These are phyloP conservation scores for Scutellaria galericulata DNA, from an alignment of 257 asterid genomes.

Conservation along the genomic window DNA sequence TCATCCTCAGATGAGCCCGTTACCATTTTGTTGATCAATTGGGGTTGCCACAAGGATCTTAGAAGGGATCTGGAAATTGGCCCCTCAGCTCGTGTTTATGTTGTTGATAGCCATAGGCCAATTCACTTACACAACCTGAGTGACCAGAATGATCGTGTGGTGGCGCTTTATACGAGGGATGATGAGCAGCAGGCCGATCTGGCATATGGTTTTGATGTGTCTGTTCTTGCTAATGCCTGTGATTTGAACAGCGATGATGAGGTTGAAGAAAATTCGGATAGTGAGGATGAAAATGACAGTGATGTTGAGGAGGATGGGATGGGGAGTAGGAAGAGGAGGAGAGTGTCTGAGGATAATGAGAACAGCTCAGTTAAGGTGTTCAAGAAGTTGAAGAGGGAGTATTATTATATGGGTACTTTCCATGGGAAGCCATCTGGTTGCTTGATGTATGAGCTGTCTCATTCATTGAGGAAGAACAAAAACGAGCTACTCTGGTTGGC, in stretches of 20 bases:
- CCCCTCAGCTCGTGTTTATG: conserved; percentile 71
- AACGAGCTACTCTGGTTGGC: conserved; percentile 95
- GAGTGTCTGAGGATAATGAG: conserved; percentile 52
- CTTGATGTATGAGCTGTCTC: conserved; percentile 90
- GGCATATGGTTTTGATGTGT: conserved; percentile 80
- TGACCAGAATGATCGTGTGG: conserved; percentile 71
- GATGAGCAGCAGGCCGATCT: conserved; percentile 87
- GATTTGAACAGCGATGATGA: conserved; percentile 87
- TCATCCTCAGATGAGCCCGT: conserved; percentile 61
- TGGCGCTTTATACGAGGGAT: conserved; percentile 80
- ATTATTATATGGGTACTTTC: conserved; percentile 86
- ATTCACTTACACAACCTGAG: conserved; percentile 92
- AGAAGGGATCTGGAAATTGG: conserved; percentile 64
- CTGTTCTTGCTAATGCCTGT: conserved; percentile 83
- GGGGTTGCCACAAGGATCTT: conserved; percentile 99
- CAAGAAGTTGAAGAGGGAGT: conserved; percentile 71
- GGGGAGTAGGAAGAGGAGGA: conserved; percentile 67
- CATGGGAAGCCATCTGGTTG: conserved; percentile 99
- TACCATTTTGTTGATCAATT: conserved; percentile 81
- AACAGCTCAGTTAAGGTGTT: conserved; percentile 70
- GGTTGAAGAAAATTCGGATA: conserved; percentile 68
- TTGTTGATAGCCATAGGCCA: conserved; percentile 96
- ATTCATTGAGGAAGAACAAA: conserved; percentile 73
- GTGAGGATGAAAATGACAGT: conserved; percentile 67
- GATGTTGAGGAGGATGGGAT: conserved; percentile 62